phyloP scores from a whole-genome alignment of 805 yeast genomes.

The Saturnispora saitoi region DNA sequence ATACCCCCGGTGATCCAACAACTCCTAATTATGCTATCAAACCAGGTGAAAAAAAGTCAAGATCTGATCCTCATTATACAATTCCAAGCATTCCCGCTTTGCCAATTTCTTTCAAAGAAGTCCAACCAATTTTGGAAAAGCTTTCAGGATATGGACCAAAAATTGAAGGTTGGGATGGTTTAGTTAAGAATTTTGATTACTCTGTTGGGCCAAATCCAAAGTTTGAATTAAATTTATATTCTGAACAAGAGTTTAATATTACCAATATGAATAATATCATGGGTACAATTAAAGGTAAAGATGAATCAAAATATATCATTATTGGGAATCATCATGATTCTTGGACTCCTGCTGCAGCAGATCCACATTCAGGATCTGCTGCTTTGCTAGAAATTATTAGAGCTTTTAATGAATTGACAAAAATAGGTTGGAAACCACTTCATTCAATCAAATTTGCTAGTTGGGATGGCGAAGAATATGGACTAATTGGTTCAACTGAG shows the following conservation, averaged over 20 bases:
- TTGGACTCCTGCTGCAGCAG: constrained; percentile 74
- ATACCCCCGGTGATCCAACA: constrained; percentile 70
- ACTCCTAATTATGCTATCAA: constrained; percentile 61
- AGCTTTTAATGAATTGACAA: constrained; percentile 42
- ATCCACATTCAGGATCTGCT: constrained; percentile 71
- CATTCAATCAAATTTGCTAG: constrained; percentile 63
- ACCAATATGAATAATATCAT: constrained; percentile 56
- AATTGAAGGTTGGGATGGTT: constrained; percentile 27
- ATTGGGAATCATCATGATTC: constrained; percentile 77
- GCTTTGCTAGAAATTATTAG: constrained; percentile 55
- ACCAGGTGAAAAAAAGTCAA: constrained; percentile 43
- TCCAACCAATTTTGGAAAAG: constrained; percentile 49
- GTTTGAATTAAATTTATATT: constrained; percentile 43
- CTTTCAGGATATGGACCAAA: constrained; percentile 50
- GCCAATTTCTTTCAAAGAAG: constrained; percentile 59
- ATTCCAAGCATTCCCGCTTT: constrained; percentile 64
- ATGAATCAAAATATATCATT: constrained; percentile 44
- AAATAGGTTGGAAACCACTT: constrained; percentile 62
- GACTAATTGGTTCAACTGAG: constrained; percentile 69
- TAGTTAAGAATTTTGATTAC: constrained; percentile 31
- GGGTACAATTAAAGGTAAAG: constrained; percentile 50
- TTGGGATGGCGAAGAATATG: constrained; percentile 80
- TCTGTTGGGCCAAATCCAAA: constrained; percentile 31
- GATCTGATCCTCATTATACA: constrained; percentile 39
- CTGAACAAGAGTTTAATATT: constrained; percentile 52